Base-by-base conservation (phyloP, 345 rosid genomes). In the Trapa incisa region DNA sequence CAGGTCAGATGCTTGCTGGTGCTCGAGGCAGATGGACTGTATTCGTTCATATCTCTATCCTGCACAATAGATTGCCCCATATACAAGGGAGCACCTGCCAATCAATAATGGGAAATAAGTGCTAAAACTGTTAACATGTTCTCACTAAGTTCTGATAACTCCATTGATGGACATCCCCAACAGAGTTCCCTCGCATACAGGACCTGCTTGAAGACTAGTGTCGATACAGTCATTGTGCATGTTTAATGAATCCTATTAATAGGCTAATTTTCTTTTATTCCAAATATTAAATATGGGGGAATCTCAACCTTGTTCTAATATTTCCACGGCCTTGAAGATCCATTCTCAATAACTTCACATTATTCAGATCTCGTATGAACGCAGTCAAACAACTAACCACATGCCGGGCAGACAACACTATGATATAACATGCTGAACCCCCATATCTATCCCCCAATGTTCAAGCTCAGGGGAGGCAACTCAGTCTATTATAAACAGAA, bases 61-160 rank as follows among this genome's bases (percentile, higher is more conserved):
- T 89, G 96, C 95, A 89, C 80, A 89, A 89, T 80, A 92, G 82
- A 82, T 72, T 87, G 92, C 91, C 84, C 98, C 91, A 89, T 80
- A 89, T 74, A 89, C 71, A 82, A 84, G 77, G 92, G 89, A 86
- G 92, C 96, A 92, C 90, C 96, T 89, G 94, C 92, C 94, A 92
- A 92, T 92, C 98, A 89, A 92, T 89, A 86, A 81, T 81, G 54
- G 80, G 84, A 85, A 82, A 85, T 82, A 92, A 92, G 95, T 77
- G 89, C 85, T 87, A 87, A 88, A 91, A 78, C 72, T 68, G 83
- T 80, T 79, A 81, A 41, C 78, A 67, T 68, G 64, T 70, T 75
- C 75, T 70, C 68, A 45, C 72, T 71, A 45, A 68, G 65, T 65
- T 63, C 61, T 43, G 63, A 67, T 47, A 4, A 65, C 14, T 74